Base-by-base conservation (phyloP, 2,329 filamentous ascomycete species). In the Fusarium torreyae region DNA sequence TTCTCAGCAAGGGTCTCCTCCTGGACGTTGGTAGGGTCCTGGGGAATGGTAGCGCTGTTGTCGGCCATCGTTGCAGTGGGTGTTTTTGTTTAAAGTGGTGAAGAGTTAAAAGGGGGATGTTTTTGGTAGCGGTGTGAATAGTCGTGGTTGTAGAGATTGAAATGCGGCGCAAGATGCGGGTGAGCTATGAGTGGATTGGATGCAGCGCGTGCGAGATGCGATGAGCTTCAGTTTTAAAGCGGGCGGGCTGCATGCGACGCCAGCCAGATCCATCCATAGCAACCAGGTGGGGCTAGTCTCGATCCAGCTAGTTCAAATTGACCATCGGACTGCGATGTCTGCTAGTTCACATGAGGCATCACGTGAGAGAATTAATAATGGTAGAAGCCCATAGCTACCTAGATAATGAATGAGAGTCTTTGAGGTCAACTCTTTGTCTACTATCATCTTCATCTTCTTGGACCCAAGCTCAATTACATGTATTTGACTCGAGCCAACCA, bases 1-100 rank as follows among this genome's bases (percentile, higher is more conserved):
- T 85, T 83, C 76, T 89, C 85, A 66, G 86, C 78, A 67, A 79
- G 77, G 74, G 77, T 74, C 70, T 76, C 78, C 67, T 79, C 78
- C 53, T 74, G 66, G 63, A 77, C 76, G 34, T 69, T 54, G 74
- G 84, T 77, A 76, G 81, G 75, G 74, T 84, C 80, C 74, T 83
- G 76, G 57, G 85, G 81, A 77, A 83, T 78, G 67, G 83, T 84
- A 71, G 82, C 77, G 69, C 81, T 81, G 81, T 85, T 86, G 71
- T 84, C 81, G 75, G 85, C 80, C 85, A 88, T 86, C 73, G 56
- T 74, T 64, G 57, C 58, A 61, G 56, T 64, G 26, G 24, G 26
- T 8, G 26, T 26, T 17, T 18, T 46, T 63, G 24, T 45, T 52
- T 26, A 31, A 10, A 24, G 38, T 50, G 39, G 24, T 20, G 52